Base-by-base conservation (phyloP, 1,139 yeast species). In the Lodderomyces jiufengensis region DNA sequence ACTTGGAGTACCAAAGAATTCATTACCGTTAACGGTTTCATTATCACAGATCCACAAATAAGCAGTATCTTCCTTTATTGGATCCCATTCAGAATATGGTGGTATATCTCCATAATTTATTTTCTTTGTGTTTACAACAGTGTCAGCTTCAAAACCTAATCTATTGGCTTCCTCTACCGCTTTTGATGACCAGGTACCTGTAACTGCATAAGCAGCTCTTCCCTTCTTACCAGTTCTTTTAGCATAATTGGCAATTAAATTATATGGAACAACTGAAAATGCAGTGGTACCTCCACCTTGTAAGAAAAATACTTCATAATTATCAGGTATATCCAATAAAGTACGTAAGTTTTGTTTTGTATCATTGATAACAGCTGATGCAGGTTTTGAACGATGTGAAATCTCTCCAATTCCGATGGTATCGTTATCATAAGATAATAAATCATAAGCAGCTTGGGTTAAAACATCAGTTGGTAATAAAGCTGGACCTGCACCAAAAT, bases 261-360 rank as follows among this genome's bases (percentile, higher is more conserved):
- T 92, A 51, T 92, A 79, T 11, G 86, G 90, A 39, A 87, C 73
- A 7, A 95, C 78, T 5, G 97, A 84, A 52, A 92, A 92, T 5
- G 96, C 97, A 27, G 88, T 84, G 35, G 97, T 90, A 43, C 97
- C 98, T 43, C 98, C 98, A 44, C 98, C 97, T 66, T 92, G 98
- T 64, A 90, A 65, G 64, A 90, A 92, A 55, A 92, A 81, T 2
- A 90, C 92, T 55, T 88, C 97, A 57, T 92, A 95, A 25, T 95
- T 83, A 42, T 86, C 95, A 23, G 97, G 98, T 36, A 92, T 76
- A 40, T 70, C 57, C 57, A 87, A 62, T 39, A 92, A 67, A 50
- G 82, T 64, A 32, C 53, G 64, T 52, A 92, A 65, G 50, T 82
- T 76, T 29, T 62, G 68, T 61, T 85, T 87, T 37, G 97, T 80